Percentiles rank a stretch among this genome's conserved stretches.
Conservation (phyloP, 169 alveolate species). For the Plasmodium malariae region DNA sequence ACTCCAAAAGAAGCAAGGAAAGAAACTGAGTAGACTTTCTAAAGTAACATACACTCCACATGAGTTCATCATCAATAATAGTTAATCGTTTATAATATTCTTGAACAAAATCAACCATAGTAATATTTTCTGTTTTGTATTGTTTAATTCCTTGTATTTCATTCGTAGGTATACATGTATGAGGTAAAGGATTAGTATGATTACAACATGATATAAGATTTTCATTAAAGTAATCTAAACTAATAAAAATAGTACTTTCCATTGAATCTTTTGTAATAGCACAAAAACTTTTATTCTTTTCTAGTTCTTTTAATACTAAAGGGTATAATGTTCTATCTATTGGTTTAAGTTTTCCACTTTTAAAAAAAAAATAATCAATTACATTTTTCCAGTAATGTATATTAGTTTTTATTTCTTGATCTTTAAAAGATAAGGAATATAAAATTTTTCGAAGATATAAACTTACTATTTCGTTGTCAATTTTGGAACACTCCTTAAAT, state of each 20-base stretch:
- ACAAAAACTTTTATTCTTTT: conserved; percentile 80
- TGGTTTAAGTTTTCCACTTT: conserved; percentile 79
- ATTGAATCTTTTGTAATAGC: conserved; percentile 80
- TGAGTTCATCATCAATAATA: conserved; percentile 79
- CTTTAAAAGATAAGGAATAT: conserved; percentile 79
- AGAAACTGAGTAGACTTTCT: conserved; percentile 40
- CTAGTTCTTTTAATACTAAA: conserved; percentile 66
- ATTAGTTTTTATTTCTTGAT: conserved; percentile 79
- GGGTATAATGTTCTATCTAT: conserved; percentile 78
- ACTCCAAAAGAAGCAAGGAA: conserved; percentile 59
- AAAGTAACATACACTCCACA: conserved; percentile 62
- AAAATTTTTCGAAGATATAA: conserved; percentile 79
- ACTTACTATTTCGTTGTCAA: conserved; percentile 77
- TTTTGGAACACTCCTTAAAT: conserved; percentile 77
- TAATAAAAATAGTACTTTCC: conserved; percentile 77
- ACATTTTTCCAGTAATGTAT: conserved; percentile 82
- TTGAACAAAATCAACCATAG: conserved; percentile 79
- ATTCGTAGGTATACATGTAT: conserved; percentile 79
- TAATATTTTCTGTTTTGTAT: conserved; percentile 76
- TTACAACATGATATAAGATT: conserved; percentile 81
- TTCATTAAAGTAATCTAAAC: conserved; percentile 81
- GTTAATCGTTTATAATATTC: conserved; percentile 82
- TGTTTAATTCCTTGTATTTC: conserved; percentile 77
- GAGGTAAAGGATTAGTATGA: conserved; percentile 84
- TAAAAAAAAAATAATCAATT: conserved; percentile 79